Evolutionary conservation across 2,329 filamentous ascomycete genomes (phyloP).

Genomic region (Monilinia fructigena): DNA sequence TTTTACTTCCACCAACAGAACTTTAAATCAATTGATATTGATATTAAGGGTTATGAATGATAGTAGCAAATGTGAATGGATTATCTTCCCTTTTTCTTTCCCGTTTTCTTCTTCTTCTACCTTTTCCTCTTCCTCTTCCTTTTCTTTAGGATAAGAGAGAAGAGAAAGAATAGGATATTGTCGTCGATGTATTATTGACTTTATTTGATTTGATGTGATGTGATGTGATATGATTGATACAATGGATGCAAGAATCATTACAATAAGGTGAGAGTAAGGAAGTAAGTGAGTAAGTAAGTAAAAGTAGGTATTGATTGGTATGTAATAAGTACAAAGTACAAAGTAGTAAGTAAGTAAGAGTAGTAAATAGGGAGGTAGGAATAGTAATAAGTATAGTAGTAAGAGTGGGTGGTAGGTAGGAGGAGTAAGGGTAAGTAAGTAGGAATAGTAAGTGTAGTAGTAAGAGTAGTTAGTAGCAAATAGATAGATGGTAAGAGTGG

Average conservation of each 20-base stretch:
- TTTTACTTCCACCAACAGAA: conserved; percentile 3
- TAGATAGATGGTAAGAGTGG: too few species aligned
- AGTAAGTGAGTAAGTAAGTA: too few species aligned
- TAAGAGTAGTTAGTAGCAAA: too few species aligned
- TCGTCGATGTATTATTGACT: not conserved
- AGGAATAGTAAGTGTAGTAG: too few species aligned
- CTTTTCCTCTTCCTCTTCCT: not conserved
- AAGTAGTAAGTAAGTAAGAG: too few species aligned
- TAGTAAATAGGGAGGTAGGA: too few species aligned
- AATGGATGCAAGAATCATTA: not conserved
- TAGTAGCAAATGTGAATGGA: not conserved
- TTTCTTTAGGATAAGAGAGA: not conserved
- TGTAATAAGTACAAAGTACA: too few species aligned
- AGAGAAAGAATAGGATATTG: not conserved
- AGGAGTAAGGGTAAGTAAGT: too few species aligned
- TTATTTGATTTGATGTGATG: not conserved
- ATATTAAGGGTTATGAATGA: not conserved
- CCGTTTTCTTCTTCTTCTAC: not conserved
- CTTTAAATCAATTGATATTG: not conserved
- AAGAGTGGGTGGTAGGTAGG: too few species aligned
- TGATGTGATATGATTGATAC: not conserved
- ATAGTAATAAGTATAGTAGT: too few species aligned
- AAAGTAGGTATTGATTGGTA: not conserved
- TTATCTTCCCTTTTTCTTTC: not conserved
- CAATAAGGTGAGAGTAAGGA: not conserved